Conservation (phyloP, 257 asterid species). For the Penstemon eatonii region DNA sequence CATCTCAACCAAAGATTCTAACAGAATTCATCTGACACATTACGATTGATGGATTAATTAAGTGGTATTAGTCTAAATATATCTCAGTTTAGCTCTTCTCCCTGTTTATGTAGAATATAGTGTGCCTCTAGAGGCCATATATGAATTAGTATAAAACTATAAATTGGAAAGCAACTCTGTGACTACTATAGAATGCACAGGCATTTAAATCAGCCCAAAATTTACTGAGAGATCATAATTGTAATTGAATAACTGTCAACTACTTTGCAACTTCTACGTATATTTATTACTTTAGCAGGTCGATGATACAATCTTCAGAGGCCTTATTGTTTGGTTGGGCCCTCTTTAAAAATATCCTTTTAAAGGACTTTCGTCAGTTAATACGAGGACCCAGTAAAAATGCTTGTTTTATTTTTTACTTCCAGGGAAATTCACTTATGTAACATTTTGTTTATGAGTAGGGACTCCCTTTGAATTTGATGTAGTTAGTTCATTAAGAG, state of each 20-base stretch:
- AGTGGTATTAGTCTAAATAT: no score
- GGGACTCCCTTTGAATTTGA: not conserved
- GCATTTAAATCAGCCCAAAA: not conserved
- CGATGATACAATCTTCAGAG: slow-evolving; percentile 20
- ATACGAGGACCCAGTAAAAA: slow-evolving; percentile 7
- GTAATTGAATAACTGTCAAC: not conserved
- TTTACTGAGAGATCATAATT: no score
- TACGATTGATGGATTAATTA: no score
- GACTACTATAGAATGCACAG: not conserved
- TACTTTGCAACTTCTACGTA: not conserved
- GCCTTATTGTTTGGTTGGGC: slow-evolving; percentile 22
- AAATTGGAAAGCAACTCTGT: not conserved
- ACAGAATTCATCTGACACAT: no score
- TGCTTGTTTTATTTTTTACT: slow-evolving; percentile 15
- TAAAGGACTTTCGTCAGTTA: slow-evolving; percentile 20
- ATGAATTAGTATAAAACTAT: no score
- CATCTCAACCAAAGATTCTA: no score
- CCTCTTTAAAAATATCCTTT: slow-evolving; percentile 11
- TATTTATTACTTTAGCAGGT: slow-evolving; percentile 9
- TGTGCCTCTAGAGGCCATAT: not conserved
- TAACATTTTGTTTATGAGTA: not conserved
- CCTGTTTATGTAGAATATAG: not conserved
- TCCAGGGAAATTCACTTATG: not conserved
- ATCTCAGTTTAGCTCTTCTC: no score
- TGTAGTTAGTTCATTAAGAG: no score